Percentiles rank a stretch among this genome's conserved stretches.
Conservation (phyloP, 2,329 filamentous ascomycete species). For the Phyllosticta citriasiana region DNA sequence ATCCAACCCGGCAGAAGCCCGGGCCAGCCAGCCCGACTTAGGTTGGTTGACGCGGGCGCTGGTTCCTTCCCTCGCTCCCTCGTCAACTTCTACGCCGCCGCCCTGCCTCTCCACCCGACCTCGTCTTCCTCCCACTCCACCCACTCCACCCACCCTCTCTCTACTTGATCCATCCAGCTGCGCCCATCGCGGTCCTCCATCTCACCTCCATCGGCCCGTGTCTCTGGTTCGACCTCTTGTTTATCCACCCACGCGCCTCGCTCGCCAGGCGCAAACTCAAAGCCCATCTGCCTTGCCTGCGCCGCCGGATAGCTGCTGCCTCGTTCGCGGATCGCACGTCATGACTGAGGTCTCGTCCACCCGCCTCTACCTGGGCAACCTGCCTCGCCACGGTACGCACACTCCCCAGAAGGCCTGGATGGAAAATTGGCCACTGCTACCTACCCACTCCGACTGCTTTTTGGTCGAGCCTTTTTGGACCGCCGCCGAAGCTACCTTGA, state of each 20-base stretch:
- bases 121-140: too few species aligned
- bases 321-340: conserved; percentile 23
- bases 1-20: too few species aligned
- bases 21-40: too few species aligned
- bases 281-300: neutral
- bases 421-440: conserved; percentile 10
- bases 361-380: conserved; percentile 93
- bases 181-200: conserved; percentile 6
- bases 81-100: too few species aligned
- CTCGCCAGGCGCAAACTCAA: neutral
- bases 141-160: neutral
- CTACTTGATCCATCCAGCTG: neutral
- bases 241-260: neutral
- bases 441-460: neutral
- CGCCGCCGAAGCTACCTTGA: neutral
- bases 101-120: too few species aligned
- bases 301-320: conserved; percentile 5
- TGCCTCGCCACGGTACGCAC: conserved; percentile 83
- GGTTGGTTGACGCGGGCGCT: too few species aligned
- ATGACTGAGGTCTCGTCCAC: conserved; percentile 90
- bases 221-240: neutral
- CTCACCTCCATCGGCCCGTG: conserved; percentile 2
- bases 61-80: too few species aligned
- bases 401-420: conserved; percentile 8
- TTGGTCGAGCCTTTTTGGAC: neutral